Percentiles rank a stretch among this genome's conserved stretches.
These are phyloP conservation scores for Exophiala oligosperma DNA, from an alignment of 2,329 filamentous ascomycete species.

Conservation along the genomic window DNA sequence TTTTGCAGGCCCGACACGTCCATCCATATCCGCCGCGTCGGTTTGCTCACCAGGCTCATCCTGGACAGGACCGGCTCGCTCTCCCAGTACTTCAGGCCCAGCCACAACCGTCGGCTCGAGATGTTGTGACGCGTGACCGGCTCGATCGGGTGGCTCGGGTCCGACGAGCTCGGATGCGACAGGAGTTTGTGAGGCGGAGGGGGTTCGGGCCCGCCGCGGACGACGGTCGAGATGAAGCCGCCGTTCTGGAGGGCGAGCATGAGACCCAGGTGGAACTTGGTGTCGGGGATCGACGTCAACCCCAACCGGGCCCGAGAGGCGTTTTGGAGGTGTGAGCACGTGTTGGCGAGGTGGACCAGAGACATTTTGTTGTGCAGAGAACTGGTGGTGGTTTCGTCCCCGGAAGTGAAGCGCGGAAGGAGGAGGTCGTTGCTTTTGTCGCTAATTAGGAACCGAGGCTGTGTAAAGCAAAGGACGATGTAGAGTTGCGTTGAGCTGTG, in stretches of 20 bases:
- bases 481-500: too few species aligned
- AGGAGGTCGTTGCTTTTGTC: too few species aligned
- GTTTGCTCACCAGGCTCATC: slow-evolving; percentile 68
- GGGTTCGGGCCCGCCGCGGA: slow-evolving; percentile 66
- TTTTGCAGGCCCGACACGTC: slow-evolving; percentile 61
- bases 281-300: slow-evolving; percentile 78
- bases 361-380: slow-evolving; percentile 55
- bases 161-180: slow-evolving; percentile 47
- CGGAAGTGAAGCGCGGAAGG: not conserved
- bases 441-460: too few species aligned
- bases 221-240: slow-evolving; percentile 78
- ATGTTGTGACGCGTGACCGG: slow-evolving; percentile 70
- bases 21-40: slow-evolving; percentile 70
- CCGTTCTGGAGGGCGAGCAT: slow-evolving; percentile 76
- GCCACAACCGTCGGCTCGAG: slow-evolving; percentile 74
- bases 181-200: slow-evolving; percentile 55
- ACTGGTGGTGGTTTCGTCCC: not conserved
- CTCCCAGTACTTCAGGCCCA: slow-evolving; percentile 88
- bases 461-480: too few species aligned
- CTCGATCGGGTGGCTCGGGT: slow-evolving; percentile 42
- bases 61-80: slow-evolving; percentile 73
- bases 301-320: slow-evolving; percentile 79
- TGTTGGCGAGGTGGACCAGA: slow-evolving; percentile 71
- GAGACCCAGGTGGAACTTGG: slow-evolving; percentile 75
- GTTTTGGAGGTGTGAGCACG: slow-evolving; percentile 91